These are phyloP conservation scores for Hypoxylon lienhwacheense DNA, from an alignment of 495 filamentous ascomycete species.

Conservation along the genomic window DNA sequence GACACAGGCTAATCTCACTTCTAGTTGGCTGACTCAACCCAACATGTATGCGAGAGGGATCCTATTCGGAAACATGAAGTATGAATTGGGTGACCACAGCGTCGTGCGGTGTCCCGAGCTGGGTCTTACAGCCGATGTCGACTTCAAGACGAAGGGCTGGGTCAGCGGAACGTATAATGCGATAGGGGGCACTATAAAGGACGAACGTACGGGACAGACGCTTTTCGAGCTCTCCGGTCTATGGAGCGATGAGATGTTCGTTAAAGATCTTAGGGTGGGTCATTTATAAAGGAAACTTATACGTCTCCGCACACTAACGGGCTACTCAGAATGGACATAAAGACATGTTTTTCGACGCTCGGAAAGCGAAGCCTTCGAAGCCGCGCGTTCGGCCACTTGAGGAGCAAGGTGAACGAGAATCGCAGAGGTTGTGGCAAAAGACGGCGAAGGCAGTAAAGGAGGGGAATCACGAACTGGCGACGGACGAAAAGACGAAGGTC, in stretches of 20 bases:
- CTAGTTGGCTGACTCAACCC: conserved; percentile 73
- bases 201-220: conserved; percentile 79
- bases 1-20: conserved; percentile 2
- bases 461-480: conserved; percentile 84
- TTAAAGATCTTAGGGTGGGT: conserved; percentile 78
- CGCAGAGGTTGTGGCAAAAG: conserved; percentile 79
- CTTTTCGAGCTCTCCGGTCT: conserved; percentile 88
- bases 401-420: conserved; percentile 90
- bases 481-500: conserved; percentile 91
- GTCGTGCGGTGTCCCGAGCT: conserved; percentile 90
- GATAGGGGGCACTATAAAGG: conserved; percentile 89
- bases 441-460: conserved; percentile 79
- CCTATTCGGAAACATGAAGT: conserved; percentile 99
- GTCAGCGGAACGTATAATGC: conserved; percentile 96
- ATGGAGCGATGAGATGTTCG: conserved; percentile 93
- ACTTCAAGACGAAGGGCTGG: conserved; percentile 99
- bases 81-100: conserved; percentile 96
- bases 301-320: conserved; percentile 1
- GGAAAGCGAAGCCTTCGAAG: conserved; percentile 69
- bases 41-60: conserved; percentile 99
- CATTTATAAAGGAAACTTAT: neutral
- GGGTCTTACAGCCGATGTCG: conserved; percentile 84
- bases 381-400: conserved; percentile 75
- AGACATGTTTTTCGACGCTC: conserved; percentile 86
- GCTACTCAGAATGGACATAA: conserved; percentile 74